Evolutionary conservation across 768 basidiomycete species (phyloP).

Genomic region (Amanita thiersii): DNA sequence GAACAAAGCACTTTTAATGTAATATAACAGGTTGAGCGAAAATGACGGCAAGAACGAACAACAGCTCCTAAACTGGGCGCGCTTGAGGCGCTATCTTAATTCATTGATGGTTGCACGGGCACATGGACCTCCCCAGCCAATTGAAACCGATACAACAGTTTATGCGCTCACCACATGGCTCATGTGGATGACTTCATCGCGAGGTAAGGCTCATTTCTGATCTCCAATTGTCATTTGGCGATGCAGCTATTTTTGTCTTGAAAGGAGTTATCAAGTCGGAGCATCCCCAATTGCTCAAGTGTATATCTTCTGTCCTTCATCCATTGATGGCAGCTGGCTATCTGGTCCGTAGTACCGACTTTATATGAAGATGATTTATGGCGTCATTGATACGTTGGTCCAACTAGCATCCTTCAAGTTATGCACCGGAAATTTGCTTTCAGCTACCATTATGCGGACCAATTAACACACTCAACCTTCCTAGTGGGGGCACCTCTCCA

Average conservation of each 20-base stretch:
- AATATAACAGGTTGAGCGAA: slow-evolving; percentile 37
- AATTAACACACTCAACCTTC: slow-evolving; percentile 13
- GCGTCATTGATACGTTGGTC: slow-evolving; percentile 8
- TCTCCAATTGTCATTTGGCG: background rate
- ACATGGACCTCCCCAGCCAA: background rate
- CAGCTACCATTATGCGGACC: slow-evolving; percentile 28
- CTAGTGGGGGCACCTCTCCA: slow-evolving; percentile 25
- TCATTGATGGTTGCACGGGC: slow-evolving; percentile 12
- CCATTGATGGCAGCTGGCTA: slow-evolving; percentile 33
- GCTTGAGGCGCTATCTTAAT: slow-evolving; percentile 19
- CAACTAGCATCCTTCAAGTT: slow-evolving; percentile 32
- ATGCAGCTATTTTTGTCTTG: slow-evolving; percentile 5
- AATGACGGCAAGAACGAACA: slow-evolving; percentile 37
- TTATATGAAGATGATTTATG: slow-evolving; percentile 5
- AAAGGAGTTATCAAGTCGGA: slow-evolving; percentile 27
- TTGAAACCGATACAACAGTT: slow-evolving; percentile 20
- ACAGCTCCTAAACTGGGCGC: slow-evolving; percentile 36
- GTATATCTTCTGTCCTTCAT: slow-evolving; percentile 23
- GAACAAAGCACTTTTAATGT: no score
- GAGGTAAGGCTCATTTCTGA: slow-evolving; percentile 20
- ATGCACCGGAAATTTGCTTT: slow-evolving; percentile 37
- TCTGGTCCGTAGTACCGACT: slow-evolving; percentile 20
- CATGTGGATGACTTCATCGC: slow-evolving; percentile 35
- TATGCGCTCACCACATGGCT: slow-evolving; percentile 36
- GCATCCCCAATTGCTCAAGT: slow-evolving; percentile 16